Conservation (phyloP, 1,139 yeast genomes). For the Taiozyma sp. region DNA sequence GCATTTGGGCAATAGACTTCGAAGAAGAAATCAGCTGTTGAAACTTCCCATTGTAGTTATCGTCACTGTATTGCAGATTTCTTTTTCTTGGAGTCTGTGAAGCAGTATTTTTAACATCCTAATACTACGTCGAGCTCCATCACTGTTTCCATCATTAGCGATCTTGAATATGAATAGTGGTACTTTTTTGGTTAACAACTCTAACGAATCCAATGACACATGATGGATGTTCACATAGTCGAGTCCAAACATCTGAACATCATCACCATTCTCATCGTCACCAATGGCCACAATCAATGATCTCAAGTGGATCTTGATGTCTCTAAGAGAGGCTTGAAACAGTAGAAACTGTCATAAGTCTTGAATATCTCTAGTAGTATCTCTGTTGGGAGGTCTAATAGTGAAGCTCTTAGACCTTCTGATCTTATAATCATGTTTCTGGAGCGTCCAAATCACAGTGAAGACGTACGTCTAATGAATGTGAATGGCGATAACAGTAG, state of each 20-base stretch:
- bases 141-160: neutral
- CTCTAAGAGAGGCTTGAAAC: conserved; percentile 8
- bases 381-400: conserved; percentile 16
- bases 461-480: no score
- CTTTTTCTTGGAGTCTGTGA: conserved; percentile 6
- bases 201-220: conserved; percentile 7
- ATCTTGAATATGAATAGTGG: conserved; percentile 11
- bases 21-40: conserved; percentile 7
- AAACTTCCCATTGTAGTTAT: conserved; percentile 2
- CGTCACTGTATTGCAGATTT: conserved; percentile 11
- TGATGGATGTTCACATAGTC: conserved; percentile 5
- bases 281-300: conserved; percentile 7
- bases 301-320: conserved; percentile 8
- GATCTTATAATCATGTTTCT: neutral
- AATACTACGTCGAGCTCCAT: neutral
- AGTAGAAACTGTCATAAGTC: conserved; percentile 8
- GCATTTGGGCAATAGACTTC: conserved; percentile 14
- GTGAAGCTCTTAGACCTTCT: neutral
- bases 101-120: conserved; percentile 12
- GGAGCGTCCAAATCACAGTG: no score
- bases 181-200: conserved; percentile 5
- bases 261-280: neutral
- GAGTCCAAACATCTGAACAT: neutral
- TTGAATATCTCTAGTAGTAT: conserved; percentile 9
- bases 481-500: no score